phyloP scores from a whole-genome alignment of 441 rosid species.

The Daphne laureola region DNA sequence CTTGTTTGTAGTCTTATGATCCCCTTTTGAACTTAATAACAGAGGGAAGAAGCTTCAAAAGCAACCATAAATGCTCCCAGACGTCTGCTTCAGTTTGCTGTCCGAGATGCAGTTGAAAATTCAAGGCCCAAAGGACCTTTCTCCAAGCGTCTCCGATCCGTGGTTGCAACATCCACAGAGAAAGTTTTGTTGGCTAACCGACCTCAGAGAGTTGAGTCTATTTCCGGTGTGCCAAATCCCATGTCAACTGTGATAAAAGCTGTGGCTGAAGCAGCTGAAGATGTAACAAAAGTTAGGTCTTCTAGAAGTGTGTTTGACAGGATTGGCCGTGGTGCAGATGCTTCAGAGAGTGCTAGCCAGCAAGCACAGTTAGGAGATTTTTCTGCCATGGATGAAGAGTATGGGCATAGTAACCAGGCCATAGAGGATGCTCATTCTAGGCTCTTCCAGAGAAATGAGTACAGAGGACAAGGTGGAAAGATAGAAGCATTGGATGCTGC shows the following conservation, averaged over 20 bases:
- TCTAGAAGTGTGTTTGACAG: constrained; percentile 85
- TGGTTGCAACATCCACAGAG: constrained; percentile 58
- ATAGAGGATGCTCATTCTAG: constrained; percentile 20
- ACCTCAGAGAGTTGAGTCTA: constrained; percentile 55
- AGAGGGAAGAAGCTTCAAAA: constrained; percentile 59
- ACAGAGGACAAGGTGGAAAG: constrained; percentile 27
- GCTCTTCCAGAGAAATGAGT: constrained; percentile 30
- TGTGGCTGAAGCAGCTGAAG: constrained; percentile 89
- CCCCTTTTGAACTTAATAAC: constrained; percentile 12
- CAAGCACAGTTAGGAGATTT: constrained; percentile 27
- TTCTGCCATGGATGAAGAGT: constrained; percentile 36
- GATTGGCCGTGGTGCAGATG: constrained; percentile 46
- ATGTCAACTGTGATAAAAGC: constrained; percentile 75
- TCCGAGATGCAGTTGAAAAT: constrained; percentile 85
- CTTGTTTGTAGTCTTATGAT: constrained; percentile 9
- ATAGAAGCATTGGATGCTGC: constrained; percentile 29
- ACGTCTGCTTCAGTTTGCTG: constrained; percentile 90
- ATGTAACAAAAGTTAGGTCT: constrained; percentile 50
- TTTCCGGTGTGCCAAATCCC: constrained; percentile 66
- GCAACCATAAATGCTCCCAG: constrained; percentile 61
- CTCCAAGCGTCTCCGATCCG: constrained; percentile 78
- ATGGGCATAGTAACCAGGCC: constrained; percentile 29
- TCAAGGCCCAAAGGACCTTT: constrained; percentile 46
- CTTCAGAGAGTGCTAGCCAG: constrained; percentile 27
- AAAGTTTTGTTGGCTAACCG: constrained; percentile 35